phyloP scores from a whole-genome alignment of 2,329 filamentous ascomycete genomes.

The Fulvia fulva region DNA sequence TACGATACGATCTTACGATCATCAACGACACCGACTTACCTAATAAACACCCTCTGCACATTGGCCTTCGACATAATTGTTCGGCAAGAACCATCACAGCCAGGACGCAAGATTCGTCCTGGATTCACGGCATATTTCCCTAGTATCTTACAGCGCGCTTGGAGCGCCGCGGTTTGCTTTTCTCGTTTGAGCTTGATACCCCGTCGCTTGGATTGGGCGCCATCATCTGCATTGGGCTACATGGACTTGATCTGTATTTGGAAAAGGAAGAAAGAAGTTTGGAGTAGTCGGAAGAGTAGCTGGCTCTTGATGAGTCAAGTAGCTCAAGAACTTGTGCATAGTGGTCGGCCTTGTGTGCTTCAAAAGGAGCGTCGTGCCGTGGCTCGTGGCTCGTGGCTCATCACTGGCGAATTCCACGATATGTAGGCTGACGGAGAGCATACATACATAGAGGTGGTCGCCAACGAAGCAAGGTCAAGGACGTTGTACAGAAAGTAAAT shows the following conservation, averaged over 20 bases:
- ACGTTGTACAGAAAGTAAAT: no score
- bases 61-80: not conserved
- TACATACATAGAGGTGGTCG: not conserved
- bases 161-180: not conserved
- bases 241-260: not conserved
- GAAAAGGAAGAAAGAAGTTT: not conserved
- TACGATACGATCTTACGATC: constrained; percentile 1
- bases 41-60: not conserved
- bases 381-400: not conserved
- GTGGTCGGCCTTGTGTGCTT: not conserved
- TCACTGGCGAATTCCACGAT: not conserved
- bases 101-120: not conserved
- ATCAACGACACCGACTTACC: not conserved
- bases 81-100: not conserved
- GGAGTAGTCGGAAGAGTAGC: not conserved
- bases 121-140: not conserved
- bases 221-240: not conserved
- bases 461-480: not conserved
- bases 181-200: constrained; percentile 4
- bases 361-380: not conserved
- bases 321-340: not conserved
- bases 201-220: not conserved
- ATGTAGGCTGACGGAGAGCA: not conserved
- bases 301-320: not conserved
- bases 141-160: not conserved